Base-by-base conservation (phyloP, 192 early-diverging fungal genomes). In the Entomortierella lignicola region DNA sequence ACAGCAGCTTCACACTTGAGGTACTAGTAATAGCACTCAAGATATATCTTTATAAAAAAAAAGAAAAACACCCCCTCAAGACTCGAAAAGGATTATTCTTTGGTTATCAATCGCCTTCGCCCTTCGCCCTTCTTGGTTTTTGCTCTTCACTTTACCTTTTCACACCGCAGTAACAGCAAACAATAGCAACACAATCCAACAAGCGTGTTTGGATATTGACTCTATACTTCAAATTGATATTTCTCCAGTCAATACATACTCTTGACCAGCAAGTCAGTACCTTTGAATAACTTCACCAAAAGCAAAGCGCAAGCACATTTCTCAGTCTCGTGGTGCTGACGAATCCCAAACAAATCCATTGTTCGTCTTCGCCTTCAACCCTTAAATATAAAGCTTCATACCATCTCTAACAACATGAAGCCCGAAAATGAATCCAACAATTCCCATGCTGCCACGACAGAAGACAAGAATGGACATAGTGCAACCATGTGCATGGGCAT, bases 251-350 rank as follows among this genome's bases (percentile, higher is more conserved):
- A 50, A 27, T 59, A 25, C 30, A 47, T 59, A 30, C 30, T 32
- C 63, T 62, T 64, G 72, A 47, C 47, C 67, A 29, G 72, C 72
- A 54, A 74, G 64, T 41, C 63, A 74, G 50, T 57, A 59, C 42
- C 51, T 52, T 32, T 63, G 61, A 25, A 42, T 63, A 18, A 26
- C 66, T 15, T 41, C 29, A 21, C 63, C 37, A 10, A 47, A 26
- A 2, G n/a, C n/a, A n/a, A n/a, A n/a, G n/a, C n/a, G 13, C 26
- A 54, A 27, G n/a, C 23, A 25, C 51, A 39, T 29, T 48, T 41
- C 60, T 13, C 20, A 39, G 4, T 68, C 65, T 6, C 41, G 41
- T 20, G 17, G 25, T 59, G 44, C 43, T 20, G 39, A 47, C 29
- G 59, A 71, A 25, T 30, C 50, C 20, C 50, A 59, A 26, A 68